Percentiles rank a stretch among this genome's conserved stretches.
Conservation (phyloP, 2,329 filamentous ascomycete species). For the Emericellopsis atlantica region DNA sequence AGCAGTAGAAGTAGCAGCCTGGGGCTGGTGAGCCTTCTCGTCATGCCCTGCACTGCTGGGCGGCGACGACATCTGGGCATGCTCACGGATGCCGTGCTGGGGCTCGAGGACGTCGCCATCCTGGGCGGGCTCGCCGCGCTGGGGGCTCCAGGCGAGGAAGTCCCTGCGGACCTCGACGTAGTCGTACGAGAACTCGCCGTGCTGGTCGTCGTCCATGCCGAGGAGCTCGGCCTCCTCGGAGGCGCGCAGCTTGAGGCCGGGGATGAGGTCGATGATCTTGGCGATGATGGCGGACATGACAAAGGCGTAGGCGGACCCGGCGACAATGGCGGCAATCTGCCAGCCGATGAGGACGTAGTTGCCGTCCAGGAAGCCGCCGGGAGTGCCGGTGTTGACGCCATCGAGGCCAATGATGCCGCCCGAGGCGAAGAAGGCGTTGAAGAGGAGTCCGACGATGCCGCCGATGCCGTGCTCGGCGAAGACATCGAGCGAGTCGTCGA, state of each 20-base stretch:
- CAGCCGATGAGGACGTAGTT: conserved; percentile 66
- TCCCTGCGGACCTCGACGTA: conserved; percentile 82
- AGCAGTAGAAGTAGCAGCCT: background rate
- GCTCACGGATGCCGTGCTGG: conserved; percentile 60
- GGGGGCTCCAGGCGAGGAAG: conserved; percentile 78
- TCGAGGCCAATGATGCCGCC: conserved; percentile 63
- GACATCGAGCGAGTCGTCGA: conserved; percentile 61
- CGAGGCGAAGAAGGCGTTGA: conserved; percentile 62
- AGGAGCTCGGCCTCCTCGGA: conserved; percentile 73
- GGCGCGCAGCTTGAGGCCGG: conserved; percentile 67
- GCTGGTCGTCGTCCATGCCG: conserved; percentile 83
- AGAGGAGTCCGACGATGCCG: conserved; percentile 56
- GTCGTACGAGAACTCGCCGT: conserved; percentile 82
- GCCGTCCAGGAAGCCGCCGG: conserved; percentile 63
- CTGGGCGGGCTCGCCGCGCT: conserved; percentile 50
- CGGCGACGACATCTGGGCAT: conserved; percentile 29
- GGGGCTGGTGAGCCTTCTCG: background rate
- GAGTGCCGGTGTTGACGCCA: conserved; percentile 57
- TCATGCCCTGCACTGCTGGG: conserved; percentile 7
- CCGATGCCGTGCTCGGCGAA: conserved; percentile 61
- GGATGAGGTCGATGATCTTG: conserved; percentile 61
- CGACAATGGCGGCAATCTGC: conserved; percentile 65
- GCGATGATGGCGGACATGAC: conserved; percentile 62
- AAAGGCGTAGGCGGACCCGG: conserved; percentile 56
- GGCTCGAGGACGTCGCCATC: conserved; percentile 46